Base-by-base conservation (phyloP, 345 rosid species). In the Citrus maxima region DNA sequence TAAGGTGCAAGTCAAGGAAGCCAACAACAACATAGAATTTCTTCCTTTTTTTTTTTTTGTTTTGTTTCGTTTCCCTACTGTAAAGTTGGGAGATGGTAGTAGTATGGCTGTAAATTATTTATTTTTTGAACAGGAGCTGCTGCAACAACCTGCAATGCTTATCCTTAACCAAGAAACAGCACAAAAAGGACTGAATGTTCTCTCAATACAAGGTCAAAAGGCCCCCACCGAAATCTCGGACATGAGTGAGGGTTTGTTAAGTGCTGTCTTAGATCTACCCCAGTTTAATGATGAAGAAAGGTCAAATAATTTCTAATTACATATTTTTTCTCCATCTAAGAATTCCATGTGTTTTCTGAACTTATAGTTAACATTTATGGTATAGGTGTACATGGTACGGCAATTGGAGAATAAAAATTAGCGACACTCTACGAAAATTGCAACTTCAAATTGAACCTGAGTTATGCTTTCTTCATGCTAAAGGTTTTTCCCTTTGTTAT, bases 71-170 rank as follows among this genome's bases (percentile, higher is more conserved):
- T 10, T 30, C 3, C 28, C 12, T 46, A 42, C 13, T 22, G 38
- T 25, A 42, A 18, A 19, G 22, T 75, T 74, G 21, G 18, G 55
- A 74, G 58, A 40, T 38, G 62, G 63, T 2, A 34, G 22, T 77
- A 25, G 56, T 66, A 30, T 25, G 51, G 18, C 18, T 46, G 21
- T 28, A 22, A 56, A 28, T 46, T 51, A 49, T 64, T 72, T 66
- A 49, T 79, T 81, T 76, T 21, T 76, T 78, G 79, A 51, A 77
- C 87, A 95, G 98, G 97, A 89, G 81, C 58, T 86, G 64, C 79
- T 96, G 85, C 89, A 88, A 82, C 89, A 86, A 64, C 93, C 98
- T 78, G 88, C 88, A 76, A 88, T 90, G 88, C 88, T 89, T 79
- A 80, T 89, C 80, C 89, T 86, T 77, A 87, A 83, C 83, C 91